Conservation (phyloP, 306 rosid genomes). For the Crotalaria pallida region DNA sequence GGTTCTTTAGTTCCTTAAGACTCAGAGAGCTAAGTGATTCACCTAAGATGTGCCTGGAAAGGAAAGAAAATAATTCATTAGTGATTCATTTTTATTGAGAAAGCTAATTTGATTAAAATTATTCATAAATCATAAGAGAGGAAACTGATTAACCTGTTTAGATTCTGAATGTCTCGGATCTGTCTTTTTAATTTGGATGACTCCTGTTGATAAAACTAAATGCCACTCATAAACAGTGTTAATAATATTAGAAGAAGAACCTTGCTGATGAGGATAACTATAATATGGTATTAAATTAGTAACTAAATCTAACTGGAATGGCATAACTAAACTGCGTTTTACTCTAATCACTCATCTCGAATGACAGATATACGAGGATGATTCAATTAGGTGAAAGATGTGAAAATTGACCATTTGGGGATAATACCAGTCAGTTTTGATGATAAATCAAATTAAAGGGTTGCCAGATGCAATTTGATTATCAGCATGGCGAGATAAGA, state of each 20-base stretch:
- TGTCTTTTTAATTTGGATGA: constrained; percentile 73
- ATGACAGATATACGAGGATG: too few relatives aligned
- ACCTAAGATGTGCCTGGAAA: constrained; percentile 71
- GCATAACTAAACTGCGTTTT: too few relatives aligned
- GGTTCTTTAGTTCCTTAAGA: constrained; percentile 70
- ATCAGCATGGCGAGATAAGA: too few relatives aligned
- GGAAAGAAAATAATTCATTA: background rate
- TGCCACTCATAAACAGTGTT: constrained; percentile 10
- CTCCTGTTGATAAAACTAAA: constrained; percentile 91
- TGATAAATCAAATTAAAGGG: background rate
- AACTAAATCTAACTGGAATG: background rate
- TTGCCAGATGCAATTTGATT: background rate
- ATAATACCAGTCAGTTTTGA: too few relatives aligned
- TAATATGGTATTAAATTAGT: background rate
- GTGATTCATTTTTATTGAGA: background rate
- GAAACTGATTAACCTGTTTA: constrained; percentile 49
- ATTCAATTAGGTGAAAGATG: background rate
- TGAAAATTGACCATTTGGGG: too few relatives aligned
- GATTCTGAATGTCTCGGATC: constrained; percentile 71
- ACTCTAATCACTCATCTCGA: too few relatives aligned
- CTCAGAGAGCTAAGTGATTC: constrained; percentile 69
- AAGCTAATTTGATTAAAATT: background rate
- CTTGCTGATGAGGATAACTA: background rate
- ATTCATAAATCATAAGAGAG: background rate
- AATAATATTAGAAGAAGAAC: background rate